These are phyloP conservation scores for Grigorovia transvaalensis DNA, from an alignment of 805 yeast species.

Conservation along the genomic window DNA sequence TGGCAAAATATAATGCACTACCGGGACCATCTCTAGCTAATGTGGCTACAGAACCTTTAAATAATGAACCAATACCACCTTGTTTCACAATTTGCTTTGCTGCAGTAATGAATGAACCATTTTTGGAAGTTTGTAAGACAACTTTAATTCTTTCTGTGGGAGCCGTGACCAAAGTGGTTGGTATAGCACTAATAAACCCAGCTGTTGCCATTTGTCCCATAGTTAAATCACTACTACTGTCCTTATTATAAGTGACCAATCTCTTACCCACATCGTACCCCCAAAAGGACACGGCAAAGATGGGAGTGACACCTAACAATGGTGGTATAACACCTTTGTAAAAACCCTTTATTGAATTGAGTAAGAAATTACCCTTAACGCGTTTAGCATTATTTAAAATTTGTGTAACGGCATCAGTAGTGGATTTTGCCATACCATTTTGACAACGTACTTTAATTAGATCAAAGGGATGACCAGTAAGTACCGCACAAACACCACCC, in stretches of 20 bases:
- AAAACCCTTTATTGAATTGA: conserved; percentile 42
- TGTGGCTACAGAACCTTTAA: conserved; percentile 87
- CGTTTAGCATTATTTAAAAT: conserved; percentile 42
- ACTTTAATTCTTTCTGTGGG: conserved; percentile 96
- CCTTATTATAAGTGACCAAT: conserved; percentile 40
- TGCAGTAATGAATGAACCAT: conserved; percentile 29
- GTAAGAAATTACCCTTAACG: conserved; percentile 7
- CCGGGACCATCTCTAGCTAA: conserved; percentile 97
- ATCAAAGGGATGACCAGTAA: conserved; percentile 96
- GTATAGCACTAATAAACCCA: conserved; percentile 88
- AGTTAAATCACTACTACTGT: conserved; percentile 33
- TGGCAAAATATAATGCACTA: conserved; percentile 88
- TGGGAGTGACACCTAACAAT: conserved; percentile 91
- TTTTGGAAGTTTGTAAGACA: conserved; percentile 64
- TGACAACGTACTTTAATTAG: conserved; percentile 86
- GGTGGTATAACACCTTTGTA: conserved; percentile 95
- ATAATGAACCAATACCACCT: conserved; percentile 78
- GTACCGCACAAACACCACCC: conserved; percentile 92
- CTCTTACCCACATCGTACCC: conserved; percentile 91
- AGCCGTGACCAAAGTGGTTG: conserved; percentile 93
- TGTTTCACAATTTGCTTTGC: conserved; percentile 58
- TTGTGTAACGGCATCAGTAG: conserved; percentile 55
- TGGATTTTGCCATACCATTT: conserved; percentile 51
- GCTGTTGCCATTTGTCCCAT: conserved; percentile 75
- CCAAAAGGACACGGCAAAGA: conserved; percentile 98